Conservation (phyloP, 2,329 filamentous ascomycete species). For the Knufia fluminis region DNA sequence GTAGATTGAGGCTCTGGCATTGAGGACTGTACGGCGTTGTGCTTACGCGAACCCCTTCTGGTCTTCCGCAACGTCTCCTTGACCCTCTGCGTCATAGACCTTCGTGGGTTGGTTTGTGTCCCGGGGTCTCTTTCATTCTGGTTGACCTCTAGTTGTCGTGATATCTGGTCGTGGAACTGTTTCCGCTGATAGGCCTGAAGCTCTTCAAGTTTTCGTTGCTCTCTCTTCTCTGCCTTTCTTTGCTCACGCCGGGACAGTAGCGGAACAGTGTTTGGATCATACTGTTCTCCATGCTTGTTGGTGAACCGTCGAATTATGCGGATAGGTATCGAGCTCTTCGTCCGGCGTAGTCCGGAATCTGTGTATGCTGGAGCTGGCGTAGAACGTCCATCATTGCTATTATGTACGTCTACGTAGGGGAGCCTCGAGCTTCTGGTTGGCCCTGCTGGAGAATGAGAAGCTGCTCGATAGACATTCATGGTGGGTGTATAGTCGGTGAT, state of each 20-base stretch:
- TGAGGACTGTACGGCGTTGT: background rate
- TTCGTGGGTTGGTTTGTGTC: background rate
- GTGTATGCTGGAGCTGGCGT: conserved; percentile 1
- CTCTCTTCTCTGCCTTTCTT: conserved; percentile 14
- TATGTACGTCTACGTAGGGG: background rate
- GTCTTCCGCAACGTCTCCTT: background rate
- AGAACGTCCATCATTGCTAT: background rate
- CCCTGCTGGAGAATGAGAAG: background rate
- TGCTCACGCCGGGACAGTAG: conserved; percentile 4
- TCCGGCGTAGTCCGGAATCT: background rate
- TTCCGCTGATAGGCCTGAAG: conserved; percentile 6
- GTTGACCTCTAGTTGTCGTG: conserved; percentile 9
- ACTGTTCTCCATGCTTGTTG: background rate
- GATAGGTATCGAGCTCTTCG: conserved; percentile 5
- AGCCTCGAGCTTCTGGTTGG: background rate
- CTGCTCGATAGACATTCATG: background rate
- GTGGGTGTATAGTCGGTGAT: background rate
- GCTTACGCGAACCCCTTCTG: background rate
- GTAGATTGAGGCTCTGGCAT: background rate
- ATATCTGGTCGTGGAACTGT: conserved; percentile 7
- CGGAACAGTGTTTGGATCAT: conserved; percentile 7
- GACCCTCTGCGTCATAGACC: conserved; percentile 3
- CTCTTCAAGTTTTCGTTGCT: conserved; percentile 12
- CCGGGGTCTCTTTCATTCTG: background rate
- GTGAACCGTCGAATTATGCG: conserved; percentile 2